Base-by-base conservation (phyloP, 768 basidiomycete genomes). In the Suillus occidentalis region DNA sequence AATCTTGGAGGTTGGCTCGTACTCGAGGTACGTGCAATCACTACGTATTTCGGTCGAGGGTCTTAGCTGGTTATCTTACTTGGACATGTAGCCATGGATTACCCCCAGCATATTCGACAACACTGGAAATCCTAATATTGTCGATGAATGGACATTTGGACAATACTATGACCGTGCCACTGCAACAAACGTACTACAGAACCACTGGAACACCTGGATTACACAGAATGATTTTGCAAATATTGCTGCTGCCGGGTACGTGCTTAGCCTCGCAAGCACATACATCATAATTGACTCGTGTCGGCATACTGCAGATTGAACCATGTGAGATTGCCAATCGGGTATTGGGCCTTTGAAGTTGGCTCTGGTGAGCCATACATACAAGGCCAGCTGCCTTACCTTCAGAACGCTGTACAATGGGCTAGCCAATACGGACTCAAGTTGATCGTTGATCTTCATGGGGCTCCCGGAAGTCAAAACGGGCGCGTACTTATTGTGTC, bases 301-400 rank as follows among this genome's bases (percentile, higher is more conserved):
- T 65, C 45, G 47, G 55, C 64, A 63, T 36, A 60, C 62, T 52
- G n/a, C 71, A 91, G 91, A 18, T 79, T 94, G 61, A 94, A 93
- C 72, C 91, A 93, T 74, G 89, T 94, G 63, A 87, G 92, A 55
- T 71, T 94, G 43, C 92, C 93, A 16, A 91, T 96, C 52, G 95
- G 94, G 14, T 97, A 92, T 75, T 96, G 92, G 92, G 93, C 91
- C 1, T 94, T 89, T 70, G 92, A 95, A 64, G 87, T 94, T 42
- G 83, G 84, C 25, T 80, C 82, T 14, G 91, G 91, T 6, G 90
- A 94, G 70, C 94, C 93, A 8, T 94, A 84, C 73, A 85, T 92
- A 64, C 84, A 86, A 75, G 92, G 92, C 14, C 92, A 93, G 73
- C 78, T 90, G 40, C 82, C 87, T 22, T 93, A 89, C 76, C 78